Base-by-base conservation (phyloP, 176 grass and related monocot species). In the Eleusine coracana region DNA sequence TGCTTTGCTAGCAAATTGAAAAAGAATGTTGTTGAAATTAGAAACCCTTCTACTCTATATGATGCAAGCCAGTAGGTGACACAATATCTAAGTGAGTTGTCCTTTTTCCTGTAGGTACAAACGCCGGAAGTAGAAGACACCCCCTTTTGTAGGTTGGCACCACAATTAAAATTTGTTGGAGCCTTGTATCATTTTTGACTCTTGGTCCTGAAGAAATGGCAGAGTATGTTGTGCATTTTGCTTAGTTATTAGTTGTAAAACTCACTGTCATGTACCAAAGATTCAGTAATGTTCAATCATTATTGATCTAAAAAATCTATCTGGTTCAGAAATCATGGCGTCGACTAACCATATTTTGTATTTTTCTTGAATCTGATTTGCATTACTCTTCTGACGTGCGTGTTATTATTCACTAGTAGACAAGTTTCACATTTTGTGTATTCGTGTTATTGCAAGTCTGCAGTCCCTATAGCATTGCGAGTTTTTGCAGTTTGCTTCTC, bases 61-160 rank as follows among this genome's bases (percentile, higher is more conserved):
- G 38, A 5, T 45, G 12, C 5, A 78, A 66, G 60, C 36, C 15
- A 21, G 1, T 40, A 49, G 58, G 34, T 3, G 40, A 3, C 28
- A 13, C 17, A 10, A 13, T 84, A 79, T 79, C 13, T 74, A 18
- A 79, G 37, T 73, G 0, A 34, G 10, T 17, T 21, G 40, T 9
- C 3, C 18, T 44, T 36, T 9, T 55, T 79, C 70, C 72, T 48
- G 25, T 42, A 89, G 87, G 78, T 89, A 86, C 83, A 89, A 89
- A 17, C 83, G 88, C 21, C 72, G 88, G 23, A 89, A 89, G 78
- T 89, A 89, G 83, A 76, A 80, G 34, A 66, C 6, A n/a, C 1
- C 27, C 40, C 21, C 49, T 86, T 27, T 65, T 66, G 63, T 16
- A 40, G 68, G 3, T 73, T 72, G 14, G 54, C 12, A 41, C 27